Base-by-base conservation (phyloP, 148 eudicot species). In the Pouteria glomerata region DNA sequence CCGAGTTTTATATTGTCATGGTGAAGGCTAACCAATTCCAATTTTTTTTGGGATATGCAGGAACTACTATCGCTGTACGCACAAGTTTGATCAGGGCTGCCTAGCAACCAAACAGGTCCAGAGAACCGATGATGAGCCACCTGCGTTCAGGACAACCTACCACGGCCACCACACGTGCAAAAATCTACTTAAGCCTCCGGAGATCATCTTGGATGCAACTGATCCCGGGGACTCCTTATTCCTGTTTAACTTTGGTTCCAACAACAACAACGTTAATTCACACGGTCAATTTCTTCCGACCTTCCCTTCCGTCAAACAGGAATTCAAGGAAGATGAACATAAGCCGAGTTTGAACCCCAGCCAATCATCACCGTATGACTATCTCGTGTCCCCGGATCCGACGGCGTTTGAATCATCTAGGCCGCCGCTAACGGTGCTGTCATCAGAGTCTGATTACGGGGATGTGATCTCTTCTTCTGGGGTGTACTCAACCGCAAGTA, bases 41-140 rank as follows among this genome's bases (percentile, higher is more conserved):
- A n/a, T n/a, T n/a, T n/a, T n/a, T n/a, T 0, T 5, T 10, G 44
- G 5, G 44, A 24, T 65, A 11, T 79, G 79, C 84, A 88, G 96
- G 81, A 80, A 79, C 56, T 90, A 90, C 74, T 90, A 71, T 29
- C 84, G 92, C 69, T 90, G 96, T 83, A 90, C 87, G 27, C 86
- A 88, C 84, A 86, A 82, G 72, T 57, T 19, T 39, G 90, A 88
- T 8, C 88, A 84, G 62, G 74, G 77, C 0, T 90, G 92, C 78
- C 75, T 19, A 57, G 88, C 85, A 39, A 82, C 79, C 21, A 85
- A 85, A 56, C 85, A 82, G 69, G 88, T 85, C 12, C 88, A 85
- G n/a, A 48, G 31, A 31, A 73, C 77, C 0, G 66, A 73, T 31
- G 83, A 77, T 0, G 79, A 85, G 1, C 83, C 88, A 10, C 73